These are phyloP conservation scores for Ogataea neopini DNA, from an alignment of 805 yeast species.

Conservation along the genomic window DNA sequence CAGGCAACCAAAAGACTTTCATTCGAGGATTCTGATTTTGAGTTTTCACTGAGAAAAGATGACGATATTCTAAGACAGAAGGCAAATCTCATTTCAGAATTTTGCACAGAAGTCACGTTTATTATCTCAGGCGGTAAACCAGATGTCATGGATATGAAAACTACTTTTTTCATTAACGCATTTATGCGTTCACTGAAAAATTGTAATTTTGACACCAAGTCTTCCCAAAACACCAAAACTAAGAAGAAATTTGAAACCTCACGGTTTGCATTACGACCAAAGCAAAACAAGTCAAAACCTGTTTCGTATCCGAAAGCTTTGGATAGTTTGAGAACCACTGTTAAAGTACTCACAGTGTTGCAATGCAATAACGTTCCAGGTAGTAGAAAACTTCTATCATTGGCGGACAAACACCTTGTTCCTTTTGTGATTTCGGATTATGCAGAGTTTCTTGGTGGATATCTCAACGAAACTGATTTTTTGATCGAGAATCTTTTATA, in stretches of 20 bases:
- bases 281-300: background rate
- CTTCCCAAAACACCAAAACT: background rate
- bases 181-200: background rate
- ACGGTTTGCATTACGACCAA: background rate
- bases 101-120: background rate
- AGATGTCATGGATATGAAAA: background rate
- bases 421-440: constrained; percentile 18
- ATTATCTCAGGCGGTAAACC: background rate
- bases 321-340: constrained; percentile 7
- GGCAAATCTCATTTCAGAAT: constrained; percentile 2
- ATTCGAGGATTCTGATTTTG: constrained; percentile 7
- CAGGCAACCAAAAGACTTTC: background rate
- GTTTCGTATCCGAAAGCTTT: constrained; percentile 6
- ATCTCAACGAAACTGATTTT: constrained; percentile 11
- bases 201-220: background rate
- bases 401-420: constrained; percentile 9
- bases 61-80: background rate
- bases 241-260: background rate
- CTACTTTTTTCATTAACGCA: background rate
- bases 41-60: background rate
- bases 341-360: constrained; percentile 2
- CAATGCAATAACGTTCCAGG: background rate
- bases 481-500: constrained; percentile 12
- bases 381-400: constrained; percentile 1
- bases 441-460: constrained; percentile 6